Conservation (phyloP, 2,329 filamentous ascomycete genomes). For the Diaporthe destruens region DNA sequence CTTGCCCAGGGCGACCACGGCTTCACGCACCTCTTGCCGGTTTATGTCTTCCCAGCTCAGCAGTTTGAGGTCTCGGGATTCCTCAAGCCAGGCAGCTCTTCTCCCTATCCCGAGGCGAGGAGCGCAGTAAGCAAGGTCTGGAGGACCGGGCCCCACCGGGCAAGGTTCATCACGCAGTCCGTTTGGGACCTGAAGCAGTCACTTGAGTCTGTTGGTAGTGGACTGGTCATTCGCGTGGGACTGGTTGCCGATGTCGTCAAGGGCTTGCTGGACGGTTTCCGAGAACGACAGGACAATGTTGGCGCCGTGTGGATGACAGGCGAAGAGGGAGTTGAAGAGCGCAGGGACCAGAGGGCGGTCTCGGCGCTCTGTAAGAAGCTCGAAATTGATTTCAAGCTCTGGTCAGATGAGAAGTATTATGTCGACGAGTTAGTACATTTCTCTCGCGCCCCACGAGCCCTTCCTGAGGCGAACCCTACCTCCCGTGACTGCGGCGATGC, state of each 20-base stretch:
- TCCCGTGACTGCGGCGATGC: not conserved
- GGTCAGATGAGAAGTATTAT: conserved; percentile 82
- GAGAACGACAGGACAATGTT: conserved; percentile 60
- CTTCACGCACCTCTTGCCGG: conserved; percentile 77
- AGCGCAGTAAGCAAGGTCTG: conserved; percentile 76
- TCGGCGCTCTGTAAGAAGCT: conserved; percentile 64
- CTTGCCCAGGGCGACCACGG: conserved; percentile 62
- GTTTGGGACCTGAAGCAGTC: conserved; percentile 78
- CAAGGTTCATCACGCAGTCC: conserved; percentile 78
- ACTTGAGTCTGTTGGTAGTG: conserved; percentile 70
- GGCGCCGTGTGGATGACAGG: conserved; percentile 80
- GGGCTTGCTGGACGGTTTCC: conserved; percentile 65
- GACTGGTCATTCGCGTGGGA: conserved; percentile 74
- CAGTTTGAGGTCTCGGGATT: conserved; percentile 84
- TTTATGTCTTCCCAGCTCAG: conserved; percentile 76
- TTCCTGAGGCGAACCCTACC: not conserved
- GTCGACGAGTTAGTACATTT: conserved; percentile 78
- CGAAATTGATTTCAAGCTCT: conserved; percentile 72
- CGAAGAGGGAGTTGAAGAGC: conserved; percentile 78
- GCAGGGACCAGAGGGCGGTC: conserved; percentile 70
- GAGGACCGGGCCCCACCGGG: conserved; percentile 79
- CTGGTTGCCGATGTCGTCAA: conserved; percentile 69
- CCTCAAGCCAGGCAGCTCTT: conserved; percentile 64
- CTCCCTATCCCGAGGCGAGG: conserved; percentile 77
- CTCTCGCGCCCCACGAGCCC: not conserved